Base-by-base conservation (phyloP, 371 early-diverging fungal species). In the Nematocida minor region DNA sequence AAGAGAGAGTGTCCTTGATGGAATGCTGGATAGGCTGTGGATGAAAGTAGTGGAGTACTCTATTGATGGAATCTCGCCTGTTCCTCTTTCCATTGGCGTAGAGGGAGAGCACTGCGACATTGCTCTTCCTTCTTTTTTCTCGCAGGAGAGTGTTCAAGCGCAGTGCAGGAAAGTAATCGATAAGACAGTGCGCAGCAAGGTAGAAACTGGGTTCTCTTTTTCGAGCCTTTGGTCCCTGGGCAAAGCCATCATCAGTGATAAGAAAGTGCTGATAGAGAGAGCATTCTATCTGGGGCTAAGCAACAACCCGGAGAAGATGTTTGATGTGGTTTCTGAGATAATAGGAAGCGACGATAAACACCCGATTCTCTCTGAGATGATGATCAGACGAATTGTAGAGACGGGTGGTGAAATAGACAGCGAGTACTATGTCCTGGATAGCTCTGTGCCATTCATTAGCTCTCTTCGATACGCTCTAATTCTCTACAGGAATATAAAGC, bases 221-320 rank as follows among this genome's bases (percentile, higher is more conserved):
- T 54, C 57, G 7, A 29, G 57, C 1, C 16, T 68, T 20, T 68
- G 69, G 69, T 16, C 54, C 4, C 25, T 68, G 0, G 69, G 69
- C 16, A 54, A 57, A 42, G 36, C 51, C n/a, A 14, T 41, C 4
- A 34, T 54, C 6, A 18, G 27, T 1, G 69, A 36, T 14, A 4
- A 3, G 18, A 25, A 31, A 2, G 22, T 11, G n/a, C 7, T 54
- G 7, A 6, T 55, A 20, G n/a, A 55, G 18, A 68, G 41, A 47
- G 20, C 6, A 20, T 32, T 46, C 49, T 57, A 18, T 55, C 31
- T 31, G 9, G 55, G 69, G 0, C 11, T 41, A 9, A 44, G 32
- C n/a, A n/a, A n/a, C n/a, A 48, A 46, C 16, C 36, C 44, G 22
- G 34, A 38, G 2, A 70, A 67, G 64, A 29, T 51, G 0, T 20